phyloP scores from a whole-genome alignment of 495 filamentous ascomycete species.

The Hypoxylon fuscum region DNA sequence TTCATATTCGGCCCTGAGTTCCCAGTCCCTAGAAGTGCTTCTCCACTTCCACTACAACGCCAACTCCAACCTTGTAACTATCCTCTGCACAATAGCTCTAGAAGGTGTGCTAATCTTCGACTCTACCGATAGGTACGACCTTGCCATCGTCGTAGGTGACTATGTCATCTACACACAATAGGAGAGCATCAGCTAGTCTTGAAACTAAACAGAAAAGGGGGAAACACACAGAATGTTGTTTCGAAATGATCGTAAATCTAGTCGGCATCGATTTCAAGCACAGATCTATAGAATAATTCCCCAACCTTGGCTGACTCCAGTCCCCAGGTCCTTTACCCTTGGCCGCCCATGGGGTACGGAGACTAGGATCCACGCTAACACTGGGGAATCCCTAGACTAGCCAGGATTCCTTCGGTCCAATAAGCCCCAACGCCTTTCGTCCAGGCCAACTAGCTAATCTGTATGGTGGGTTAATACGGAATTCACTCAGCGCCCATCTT shows the following conservation, averaged over 20 bases:
- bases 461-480: constrained; percentile 43
- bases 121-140: neutral
- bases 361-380: constrained; percentile 9
- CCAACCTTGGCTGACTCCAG: constrained; percentile 29
- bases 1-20: constrained; percentile 32
- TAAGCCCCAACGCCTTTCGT: constrained; percentile 19
- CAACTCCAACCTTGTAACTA: constrained; percentile 23
- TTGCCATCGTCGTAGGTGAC: neutral
- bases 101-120: constrained; percentile 1
- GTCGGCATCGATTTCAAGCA: neutral
- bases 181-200: neutral
- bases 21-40: constrained; percentile 15
- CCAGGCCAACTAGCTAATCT: constrained; percentile 18
- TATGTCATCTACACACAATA: constrained; percentile 1
- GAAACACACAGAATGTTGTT: neutral
- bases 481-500: constrained; percentile 22
- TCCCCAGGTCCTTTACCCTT: constrained; percentile 27
- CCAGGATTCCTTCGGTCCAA: constrained; percentile 25
- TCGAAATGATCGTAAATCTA: neutral
- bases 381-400: neutral
- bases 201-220: neutral
- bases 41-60: constrained; percentile 36
- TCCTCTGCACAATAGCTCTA: constrained; percentile 14
- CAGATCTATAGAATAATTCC: constrained; percentile 26
- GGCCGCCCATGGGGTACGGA: constrained; percentile 35